Percentiles rank a stretch among this genome's conserved stretches.
phyloP scores from a whole-genome alignment of 768 basidiomycete genomes.

The Psilocybe cubensis region DNA sequence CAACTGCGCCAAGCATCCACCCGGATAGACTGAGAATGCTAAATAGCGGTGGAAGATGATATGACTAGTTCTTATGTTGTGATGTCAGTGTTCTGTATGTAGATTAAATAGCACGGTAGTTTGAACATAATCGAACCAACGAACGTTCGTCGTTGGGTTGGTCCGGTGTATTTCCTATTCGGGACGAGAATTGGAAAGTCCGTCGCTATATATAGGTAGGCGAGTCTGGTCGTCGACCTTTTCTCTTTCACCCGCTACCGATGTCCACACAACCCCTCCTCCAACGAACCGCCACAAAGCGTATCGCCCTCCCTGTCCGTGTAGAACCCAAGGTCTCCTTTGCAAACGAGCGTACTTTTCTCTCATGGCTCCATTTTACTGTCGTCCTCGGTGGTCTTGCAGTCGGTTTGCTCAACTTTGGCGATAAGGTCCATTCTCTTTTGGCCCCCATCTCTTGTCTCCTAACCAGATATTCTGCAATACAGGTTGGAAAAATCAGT shows the following conservation, averaged over 20 bases:
- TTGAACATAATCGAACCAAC: background rate
- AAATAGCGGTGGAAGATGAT: conserved; percentile 37
- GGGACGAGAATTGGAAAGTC: conserved; percentile 2
- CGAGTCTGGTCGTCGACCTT: background rate
- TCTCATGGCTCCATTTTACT: conserved; percentile 98
- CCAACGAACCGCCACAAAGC: conserved; percentile 91
- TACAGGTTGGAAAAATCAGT: conserved; percentile 87
- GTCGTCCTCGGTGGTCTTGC: conserved; percentile 96
- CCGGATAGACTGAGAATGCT: conserved; percentile 87
- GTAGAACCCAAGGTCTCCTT: conserved; percentile 96
- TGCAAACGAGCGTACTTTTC: conserved; percentile 93
- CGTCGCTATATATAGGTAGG: conserved; percentile 22
- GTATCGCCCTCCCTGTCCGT: conserved; percentile 94
- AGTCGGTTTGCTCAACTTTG: conserved; percentile 96
- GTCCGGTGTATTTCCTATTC: conserved; percentile 19
- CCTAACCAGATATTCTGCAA: background rate
- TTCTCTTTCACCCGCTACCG: conserved; percentile 17
- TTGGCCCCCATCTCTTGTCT: conserved; percentile 1
- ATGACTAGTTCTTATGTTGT: background rate
- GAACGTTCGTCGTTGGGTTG: conserved; percentile 28
- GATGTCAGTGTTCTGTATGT: conserved; percentile 2
- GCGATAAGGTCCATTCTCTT: conserved; percentile 77
- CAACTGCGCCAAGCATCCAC: conserved; percentile 70
- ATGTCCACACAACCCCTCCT: conserved; percentile 99
- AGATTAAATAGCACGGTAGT: conserved; percentile 4